These are phyloP conservation scores for Platanthera zijinensis DNA, from an alignment of 106 monocot species.

Conservation along the genomic window DNA sequence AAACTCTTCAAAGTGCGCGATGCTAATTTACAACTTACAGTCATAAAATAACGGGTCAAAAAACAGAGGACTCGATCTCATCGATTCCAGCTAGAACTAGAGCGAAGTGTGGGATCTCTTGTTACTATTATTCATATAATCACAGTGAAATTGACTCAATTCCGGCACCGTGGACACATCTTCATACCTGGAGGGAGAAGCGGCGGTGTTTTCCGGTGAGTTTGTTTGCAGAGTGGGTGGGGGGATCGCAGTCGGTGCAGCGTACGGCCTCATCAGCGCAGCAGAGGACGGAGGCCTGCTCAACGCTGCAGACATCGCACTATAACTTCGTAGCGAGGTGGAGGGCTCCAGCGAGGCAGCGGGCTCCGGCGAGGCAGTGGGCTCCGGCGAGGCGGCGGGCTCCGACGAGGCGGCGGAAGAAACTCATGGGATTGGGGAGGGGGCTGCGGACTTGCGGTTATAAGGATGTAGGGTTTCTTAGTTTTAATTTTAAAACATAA, in stretches of 20 bases:
- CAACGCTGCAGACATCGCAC: constrained; percentile 59
- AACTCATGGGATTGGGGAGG: too few species aligned
- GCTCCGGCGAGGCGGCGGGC: too few species aligned
- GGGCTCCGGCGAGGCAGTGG: too few species aligned
- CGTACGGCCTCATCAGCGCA: constrained; percentile 92
- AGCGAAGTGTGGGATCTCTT: not conserved
- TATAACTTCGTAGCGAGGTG: constrained; percentile 83
- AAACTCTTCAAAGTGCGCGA: not conserved
- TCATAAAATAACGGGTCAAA: too few species aligned
- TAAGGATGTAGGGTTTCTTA: too few species aligned
- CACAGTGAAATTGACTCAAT: constrained; percentile 7
- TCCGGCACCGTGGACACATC: constrained; percentile 37
- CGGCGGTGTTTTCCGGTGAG: constrained; percentile 61
- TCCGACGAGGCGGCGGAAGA: too few species aligned
- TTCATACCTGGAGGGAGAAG: constrained; percentile 35
- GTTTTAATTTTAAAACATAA: too few species aligned
- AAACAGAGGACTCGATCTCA: too few species aligned
- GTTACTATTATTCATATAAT: too few species aligned
- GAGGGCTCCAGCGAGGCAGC: too few species aligned
- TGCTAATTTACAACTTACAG: not conserved
- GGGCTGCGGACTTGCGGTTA: too few species aligned
- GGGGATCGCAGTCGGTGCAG: constrained; percentile 49
- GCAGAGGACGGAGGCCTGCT: constrained; percentile 68
- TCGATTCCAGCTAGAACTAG: too few species aligned
- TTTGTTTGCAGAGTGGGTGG: constrained; percentile 72